Percentiles rank a stretch among this genome's conserved stretches.
These are phyloP conservation scores for Byssothecium circinans DNA, from an alignment of 2,329 filamentous ascomycete species.

Conservation along the genomic window DNA sequence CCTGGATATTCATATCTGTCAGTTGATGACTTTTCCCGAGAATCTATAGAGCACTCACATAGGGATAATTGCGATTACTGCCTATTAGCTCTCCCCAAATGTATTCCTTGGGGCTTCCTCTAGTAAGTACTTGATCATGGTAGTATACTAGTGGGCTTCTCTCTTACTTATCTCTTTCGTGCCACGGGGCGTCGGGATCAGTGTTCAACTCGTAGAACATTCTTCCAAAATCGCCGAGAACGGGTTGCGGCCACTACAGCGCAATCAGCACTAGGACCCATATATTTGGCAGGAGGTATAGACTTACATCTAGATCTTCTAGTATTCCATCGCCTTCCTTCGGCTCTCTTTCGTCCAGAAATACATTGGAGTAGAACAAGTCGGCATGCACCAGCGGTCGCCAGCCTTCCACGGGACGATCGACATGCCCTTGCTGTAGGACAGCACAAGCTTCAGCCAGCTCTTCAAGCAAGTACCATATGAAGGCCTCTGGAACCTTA, in stretches of 20 bases:
- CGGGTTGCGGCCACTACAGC: not conserved
- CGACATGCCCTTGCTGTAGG: not conserved
- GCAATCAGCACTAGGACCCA: too few relatives aligned
- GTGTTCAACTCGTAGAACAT: conserved; percentile 5
- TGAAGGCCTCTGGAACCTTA: not conserved
- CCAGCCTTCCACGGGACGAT: not conserved
- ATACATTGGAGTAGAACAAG: not conserved
- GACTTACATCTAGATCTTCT: too few relatives aligned
- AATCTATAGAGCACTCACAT: too few relatives aligned
- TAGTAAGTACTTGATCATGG: too few relatives aligned
- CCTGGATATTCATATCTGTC: too few relatives aligned
- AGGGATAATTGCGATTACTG: not conserved
- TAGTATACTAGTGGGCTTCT: too few relatives aligned
- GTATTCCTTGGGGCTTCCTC: not conserved
- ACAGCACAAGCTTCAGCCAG: conserved; percentile 5
- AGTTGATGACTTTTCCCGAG: too few relatives aligned
- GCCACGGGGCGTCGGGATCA: not conserved
- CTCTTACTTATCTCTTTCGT: conserved; percentile 1
- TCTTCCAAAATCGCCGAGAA: conserved; percentile 6
- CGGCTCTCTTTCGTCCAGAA: not conserved
- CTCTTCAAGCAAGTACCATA: conserved; percentile 6
- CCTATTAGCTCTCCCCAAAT: not conserved
- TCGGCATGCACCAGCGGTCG: conserved; percentile 6
- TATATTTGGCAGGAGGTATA: too few relatives aligned
- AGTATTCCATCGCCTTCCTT: not conserved